Evolutionary conservation across 305 asterid genomes (phyloP).

Genomic region (Nicotiana rustica): DNA sequence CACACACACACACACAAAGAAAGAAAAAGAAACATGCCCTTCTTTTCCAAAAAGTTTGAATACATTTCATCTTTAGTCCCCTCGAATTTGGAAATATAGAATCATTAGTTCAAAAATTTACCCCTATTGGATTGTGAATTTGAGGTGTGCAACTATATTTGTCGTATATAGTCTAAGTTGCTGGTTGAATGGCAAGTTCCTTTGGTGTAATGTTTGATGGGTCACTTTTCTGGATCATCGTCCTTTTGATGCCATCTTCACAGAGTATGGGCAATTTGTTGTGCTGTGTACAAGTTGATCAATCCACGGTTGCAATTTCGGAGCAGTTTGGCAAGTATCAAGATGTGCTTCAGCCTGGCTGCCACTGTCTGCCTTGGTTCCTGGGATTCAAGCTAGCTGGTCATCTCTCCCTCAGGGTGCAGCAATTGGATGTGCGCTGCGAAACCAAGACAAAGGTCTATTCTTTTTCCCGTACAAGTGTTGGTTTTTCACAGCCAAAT

Average conservation of each 20-base stretch:
- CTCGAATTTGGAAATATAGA: not conserved
- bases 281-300: constrained; percentile 42
- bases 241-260: constrained; percentile 6
- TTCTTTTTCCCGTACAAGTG: not conserved
- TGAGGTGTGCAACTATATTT: not conserved
- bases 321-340: constrained; percentile 73
- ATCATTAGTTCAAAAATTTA: not conserved
- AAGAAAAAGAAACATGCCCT: not conserved
- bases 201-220: not conserved
- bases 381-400: constrained; percentile 79
- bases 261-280: constrained; percentile 66
- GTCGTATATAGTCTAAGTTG: not conserved
- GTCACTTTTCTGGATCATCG: constrained; percentile 7
- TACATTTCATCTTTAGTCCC: not conserved
- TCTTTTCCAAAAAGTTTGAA: no score
- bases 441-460: constrained; percentile 82
- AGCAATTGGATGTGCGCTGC: constrained; percentile 73
- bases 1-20: no score
- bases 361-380: constrained; percentile 83
- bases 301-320: constrained; percentile 72
- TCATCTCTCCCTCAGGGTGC: constrained; percentile 73
- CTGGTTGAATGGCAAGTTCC: not conserved
- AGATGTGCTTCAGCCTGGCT: constrained; percentile 80
- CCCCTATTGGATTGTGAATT: constrained; percentile 18
- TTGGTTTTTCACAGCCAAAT: not conserved